phyloP scores from a whole-genome alignment of 140 eudicot genomes.

The Bidens hawaiensis region DNA sequence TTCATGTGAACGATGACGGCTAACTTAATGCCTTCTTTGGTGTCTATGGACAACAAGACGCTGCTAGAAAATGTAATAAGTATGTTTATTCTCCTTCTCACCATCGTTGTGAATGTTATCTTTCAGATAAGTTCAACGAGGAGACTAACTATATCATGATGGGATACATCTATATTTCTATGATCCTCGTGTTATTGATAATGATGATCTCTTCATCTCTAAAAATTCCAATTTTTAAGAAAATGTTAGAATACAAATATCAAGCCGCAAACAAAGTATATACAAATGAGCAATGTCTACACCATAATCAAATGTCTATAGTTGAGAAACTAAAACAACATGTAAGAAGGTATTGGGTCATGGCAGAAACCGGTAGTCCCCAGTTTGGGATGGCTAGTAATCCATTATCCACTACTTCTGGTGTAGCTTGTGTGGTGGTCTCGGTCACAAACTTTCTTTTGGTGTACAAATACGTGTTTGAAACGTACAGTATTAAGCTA shows the following conservation, averaged over 20 bases:
- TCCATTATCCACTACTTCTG: constrained; percentile 15
- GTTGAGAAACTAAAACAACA: constrained; percentile 9
- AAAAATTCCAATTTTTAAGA: constrained; percentile 9
- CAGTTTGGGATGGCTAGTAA: constrained; percentile 29
- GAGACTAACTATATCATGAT: no score
- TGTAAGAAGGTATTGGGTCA: constrained; percentile 24
- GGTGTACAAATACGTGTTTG: neutral
- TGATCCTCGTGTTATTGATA: constrained; percentile 1
- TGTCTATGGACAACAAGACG: constrained; percentile 23
- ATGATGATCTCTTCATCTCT: constrained; percentile 12
- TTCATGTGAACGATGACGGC: constrained; percentile 26
- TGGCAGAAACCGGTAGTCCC: constrained; percentile 29
- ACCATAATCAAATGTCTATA: neutral
- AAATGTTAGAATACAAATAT: constrained; percentile 13
- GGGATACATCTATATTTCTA: neutral
- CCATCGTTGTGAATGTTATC: constrained; percentile 21
- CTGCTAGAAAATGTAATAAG: constrained; percentile 34
- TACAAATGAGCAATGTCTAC: neutral
- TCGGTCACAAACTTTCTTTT: no score
- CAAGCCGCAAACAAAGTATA: neutral
- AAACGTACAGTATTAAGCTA: no score
- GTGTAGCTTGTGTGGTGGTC: constrained; percentile 14
- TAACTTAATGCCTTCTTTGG: constrained; percentile 35
- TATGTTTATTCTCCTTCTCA: constrained; percentile 34
- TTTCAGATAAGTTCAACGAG: constrained; percentile 9